Evolutionary conservation across 176 grass and related monocot species (phyloP).

Genomic region (Carex myosuroides): DNA sequence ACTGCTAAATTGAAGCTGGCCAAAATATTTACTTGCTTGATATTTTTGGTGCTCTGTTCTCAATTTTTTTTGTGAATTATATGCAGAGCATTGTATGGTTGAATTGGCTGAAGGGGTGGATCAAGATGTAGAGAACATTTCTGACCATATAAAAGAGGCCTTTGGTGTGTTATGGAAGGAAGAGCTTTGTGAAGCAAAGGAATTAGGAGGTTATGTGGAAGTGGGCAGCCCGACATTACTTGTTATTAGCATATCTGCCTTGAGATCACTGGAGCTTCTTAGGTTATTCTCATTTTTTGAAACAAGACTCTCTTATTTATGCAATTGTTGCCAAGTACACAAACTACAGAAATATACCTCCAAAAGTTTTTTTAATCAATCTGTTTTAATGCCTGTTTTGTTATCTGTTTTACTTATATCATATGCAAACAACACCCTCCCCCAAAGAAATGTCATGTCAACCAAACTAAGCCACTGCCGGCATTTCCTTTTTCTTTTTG

Average conservation of each 20-base stretch:
- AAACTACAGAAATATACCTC: neutral
- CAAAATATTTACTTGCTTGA: neutral
- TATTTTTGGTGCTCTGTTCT: neutral
- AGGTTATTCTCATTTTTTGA: slow-evolving; percentile 37
- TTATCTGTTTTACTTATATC: neutral
- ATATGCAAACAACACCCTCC: neutral
- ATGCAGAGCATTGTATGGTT: slow-evolving; percentile 65
- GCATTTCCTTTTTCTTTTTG: neutral
- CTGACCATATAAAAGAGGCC: slow-evolving; percentile 54
- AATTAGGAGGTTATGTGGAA: slow-evolving; percentile 27
- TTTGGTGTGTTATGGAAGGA: slow-evolving; percentile 51
- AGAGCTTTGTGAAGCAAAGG: slow-evolving; percentile 52
- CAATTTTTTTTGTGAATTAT: neutral
- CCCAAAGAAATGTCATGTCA: neutral
- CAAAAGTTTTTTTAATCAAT: neutral
- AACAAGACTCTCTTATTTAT: neutral
- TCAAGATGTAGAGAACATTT: slow-evolving; percentile 61
- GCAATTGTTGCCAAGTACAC: neutral
- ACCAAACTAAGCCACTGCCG: neutral
- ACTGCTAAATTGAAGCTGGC: neutral
- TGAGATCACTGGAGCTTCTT: slow-evolving; percentile 77
- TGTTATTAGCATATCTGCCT: slow-evolving; percentile 61
- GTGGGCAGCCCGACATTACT: slow-evolving; percentile 57
- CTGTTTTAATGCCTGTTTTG: neutral
- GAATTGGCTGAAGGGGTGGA: slow-evolving; percentile 46